Evolutionary conservation across 2,329 filamentous ascomycete species (phyloP).

Genomic region (Leptodontidium sp.): DNA sequence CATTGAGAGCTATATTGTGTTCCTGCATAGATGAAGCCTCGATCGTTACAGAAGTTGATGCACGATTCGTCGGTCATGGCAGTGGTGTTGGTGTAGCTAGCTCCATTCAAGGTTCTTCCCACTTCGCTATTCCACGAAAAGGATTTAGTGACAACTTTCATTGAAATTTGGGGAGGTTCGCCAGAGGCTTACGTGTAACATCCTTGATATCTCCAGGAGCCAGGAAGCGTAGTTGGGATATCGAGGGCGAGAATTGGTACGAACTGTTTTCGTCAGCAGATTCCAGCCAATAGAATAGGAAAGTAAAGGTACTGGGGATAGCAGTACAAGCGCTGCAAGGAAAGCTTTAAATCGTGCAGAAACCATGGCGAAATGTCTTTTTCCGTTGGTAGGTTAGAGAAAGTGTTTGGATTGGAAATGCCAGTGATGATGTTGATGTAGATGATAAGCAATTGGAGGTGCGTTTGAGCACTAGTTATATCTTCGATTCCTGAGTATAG

Average conservation of each 20-base stretch:
- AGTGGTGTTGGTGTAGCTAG: conserved; percentile 30
- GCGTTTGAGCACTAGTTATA: neutral
- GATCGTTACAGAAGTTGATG: conserved; percentile 36
- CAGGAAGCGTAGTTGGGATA: conserved; percentile 32
- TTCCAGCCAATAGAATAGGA: neutral
- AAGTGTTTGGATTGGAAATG: neutral
- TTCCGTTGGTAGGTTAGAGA: neutral
- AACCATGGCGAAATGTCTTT: neutral
- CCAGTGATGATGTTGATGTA: neutral
- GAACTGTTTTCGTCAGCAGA: neutral
- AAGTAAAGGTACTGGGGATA: neutral
- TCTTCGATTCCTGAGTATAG: neutral
- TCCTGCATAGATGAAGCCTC: conserved; percentile 40
- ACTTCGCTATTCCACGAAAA: conserved; percentile 28
- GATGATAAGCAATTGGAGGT: neutral
- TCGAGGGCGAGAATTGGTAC: conserved; percentile 7
- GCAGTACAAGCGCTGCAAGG: neutral
- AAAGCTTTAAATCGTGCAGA: neutral
- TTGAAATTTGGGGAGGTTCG: no score
- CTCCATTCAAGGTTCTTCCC: conserved; percentile 32
- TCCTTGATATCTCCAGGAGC: conserved; percentile 41
- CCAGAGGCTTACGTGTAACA: conserved; percentile 32
- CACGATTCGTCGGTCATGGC: conserved; percentile 40
- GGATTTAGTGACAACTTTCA: no score
- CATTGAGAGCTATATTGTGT: conserved; percentile 42